These are phyloP conservation scores for Scalesia atractyloides DNA, from an alignment of 129 eudicot species.

Conservation along the genomic window DNA sequence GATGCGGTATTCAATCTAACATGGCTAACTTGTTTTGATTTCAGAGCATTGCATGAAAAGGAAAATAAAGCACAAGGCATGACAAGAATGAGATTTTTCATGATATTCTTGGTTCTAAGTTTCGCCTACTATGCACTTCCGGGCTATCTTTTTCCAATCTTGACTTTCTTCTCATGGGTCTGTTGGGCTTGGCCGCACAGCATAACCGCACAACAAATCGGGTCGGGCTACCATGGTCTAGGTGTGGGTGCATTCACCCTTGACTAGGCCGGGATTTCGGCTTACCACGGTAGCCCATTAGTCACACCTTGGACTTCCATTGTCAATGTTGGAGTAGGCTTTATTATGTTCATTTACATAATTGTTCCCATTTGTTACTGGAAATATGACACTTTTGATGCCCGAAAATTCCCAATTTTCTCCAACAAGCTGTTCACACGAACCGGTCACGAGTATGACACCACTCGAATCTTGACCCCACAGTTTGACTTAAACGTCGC, in stretches of 20 bases:
- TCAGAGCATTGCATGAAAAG: conserved; percentile 91
- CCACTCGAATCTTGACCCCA: conserved; percentile 76
- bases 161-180: conserved; percentile 96
- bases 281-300: conserved; percentile 94
- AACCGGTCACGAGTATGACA: conserved; percentile 75
- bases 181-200: conserved; percentile 92
- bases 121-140: conserved; percentile 86
- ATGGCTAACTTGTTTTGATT: not conserved
- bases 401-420: conserved; percentile 80
- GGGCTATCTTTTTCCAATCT: conserved; percentile 83
- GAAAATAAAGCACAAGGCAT: conserved; percentile 58
- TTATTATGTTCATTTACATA: conserved; percentile 84
- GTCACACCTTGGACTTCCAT: conserved; percentile 90
- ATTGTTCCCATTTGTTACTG: conserved; percentile 91
- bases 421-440: conserved; percentile 72
- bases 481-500: conserved; percentile 70
- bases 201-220: conserved; percentile 89
- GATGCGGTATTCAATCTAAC: not conserved
- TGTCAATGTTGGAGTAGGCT: conserved; percentile 80
- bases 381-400: conserved; percentile 88
- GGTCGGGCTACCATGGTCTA: conserved; percentile 86
- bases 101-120: conserved; percentile 65
- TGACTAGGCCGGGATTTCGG: conserved; percentile 95
- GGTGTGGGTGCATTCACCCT: conserved; percentile 95
- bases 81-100: conserved; percentile 85